Conservation (phyloP, 495 filamentous ascomycete genomes). For the Xylaria cubensis region DNA sequence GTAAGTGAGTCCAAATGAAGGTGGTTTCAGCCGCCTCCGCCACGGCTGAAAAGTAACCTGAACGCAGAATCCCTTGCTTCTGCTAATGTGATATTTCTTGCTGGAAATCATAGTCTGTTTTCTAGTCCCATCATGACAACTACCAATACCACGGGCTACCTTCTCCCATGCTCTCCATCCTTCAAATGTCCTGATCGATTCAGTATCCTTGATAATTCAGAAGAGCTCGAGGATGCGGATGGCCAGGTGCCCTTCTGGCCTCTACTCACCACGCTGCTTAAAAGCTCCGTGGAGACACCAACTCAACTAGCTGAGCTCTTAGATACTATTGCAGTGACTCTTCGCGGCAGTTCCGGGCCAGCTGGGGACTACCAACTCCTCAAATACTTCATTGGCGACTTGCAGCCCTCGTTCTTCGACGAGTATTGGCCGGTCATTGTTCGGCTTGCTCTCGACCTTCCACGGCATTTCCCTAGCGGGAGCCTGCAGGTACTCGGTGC, state of each 20-base stretch:
- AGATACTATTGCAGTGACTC: conserved; percentile 41
- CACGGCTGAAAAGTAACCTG: background rate
- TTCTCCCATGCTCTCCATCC: conserved; percentile 8
- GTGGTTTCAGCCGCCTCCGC: background rate
- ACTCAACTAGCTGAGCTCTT: conserved; percentile 52
- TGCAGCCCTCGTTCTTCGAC: conserved; percentile 4
- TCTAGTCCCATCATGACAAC: background rate
- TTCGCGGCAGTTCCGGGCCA: background rate
- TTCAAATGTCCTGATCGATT: conserved; percentile 34
- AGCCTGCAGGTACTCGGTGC: conserved; percentile 18
- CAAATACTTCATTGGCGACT: background rate
- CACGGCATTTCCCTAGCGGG: conserved; percentile 20
- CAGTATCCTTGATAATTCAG: conserved; percentile 30
- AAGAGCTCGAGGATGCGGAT: conserved; percentile 24
- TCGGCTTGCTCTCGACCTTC: conserved; percentile 15
- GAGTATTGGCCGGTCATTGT: conserved; percentile 25
- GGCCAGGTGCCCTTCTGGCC: conserved; percentile 34
- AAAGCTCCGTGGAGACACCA: conserved; percentile 41
- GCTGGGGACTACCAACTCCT: background rate
- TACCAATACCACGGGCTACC: background rate
- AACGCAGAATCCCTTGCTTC: background rate
- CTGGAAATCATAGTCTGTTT: background rate
- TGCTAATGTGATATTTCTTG: background rate
- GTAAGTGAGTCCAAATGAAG: background rate
- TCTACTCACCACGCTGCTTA: conserved; percentile 59